A percentile compares a stretch with the other conserved stretches of the same genome.
Evolutionary conservation across 768 basidiomycete genomes (phyloP).

Genomic region (Termitomyces sp.): DNA sequence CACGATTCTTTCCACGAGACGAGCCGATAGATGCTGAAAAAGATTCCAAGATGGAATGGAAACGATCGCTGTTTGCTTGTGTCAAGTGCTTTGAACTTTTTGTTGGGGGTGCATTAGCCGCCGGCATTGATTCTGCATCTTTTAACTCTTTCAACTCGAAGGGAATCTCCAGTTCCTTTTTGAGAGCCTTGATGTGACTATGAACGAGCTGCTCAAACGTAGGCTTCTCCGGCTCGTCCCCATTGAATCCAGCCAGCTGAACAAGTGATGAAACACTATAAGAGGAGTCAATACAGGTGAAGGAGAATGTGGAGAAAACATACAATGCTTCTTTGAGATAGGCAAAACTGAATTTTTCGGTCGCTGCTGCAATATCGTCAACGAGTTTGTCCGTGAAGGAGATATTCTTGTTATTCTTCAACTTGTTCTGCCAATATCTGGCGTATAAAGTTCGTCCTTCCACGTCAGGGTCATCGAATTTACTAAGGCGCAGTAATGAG

Average conservation of each 20-base stretch:
- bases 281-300: background rate
- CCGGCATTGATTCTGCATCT: background rate
- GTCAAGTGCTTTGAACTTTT: background rate
- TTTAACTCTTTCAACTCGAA: conserved; percentile 1
- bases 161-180: conserved; percentile 61
- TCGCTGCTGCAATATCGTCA: conserved; percentile 53
- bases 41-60: conserved; percentile 14
- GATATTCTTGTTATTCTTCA: conserved; percentile 57
- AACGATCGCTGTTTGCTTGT: conserved; percentile 10
- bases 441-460: conserved; percentile 66
- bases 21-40: conserved; percentile 3
- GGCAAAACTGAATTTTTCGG: conserved; percentile 76
- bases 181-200: conserved; percentile 56
- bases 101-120: background rate
- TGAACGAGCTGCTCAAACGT: conserved; percentile 51
- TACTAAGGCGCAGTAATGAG: conserved; percentile 31
- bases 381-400: conserved; percentile 66
- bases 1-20: conserved; percentile 6
- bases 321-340: conserved; percentile 91
- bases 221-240: conserved; percentile 35
- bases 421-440: conserved; percentile 80
- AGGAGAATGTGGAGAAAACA: conserved; percentile 23
- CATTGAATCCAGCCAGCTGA: conserved; percentile 50
- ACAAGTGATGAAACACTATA: conserved; percentile 73
- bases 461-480: conserved; percentile 68